Percentiles rank a stretch among this genome's conserved stretches.
These are phyloP conservation scores for Vairimorpha apis DNA, from an alignment of 371 early-diverging fungal genomes.

Conservation along the genomic window DNA sequence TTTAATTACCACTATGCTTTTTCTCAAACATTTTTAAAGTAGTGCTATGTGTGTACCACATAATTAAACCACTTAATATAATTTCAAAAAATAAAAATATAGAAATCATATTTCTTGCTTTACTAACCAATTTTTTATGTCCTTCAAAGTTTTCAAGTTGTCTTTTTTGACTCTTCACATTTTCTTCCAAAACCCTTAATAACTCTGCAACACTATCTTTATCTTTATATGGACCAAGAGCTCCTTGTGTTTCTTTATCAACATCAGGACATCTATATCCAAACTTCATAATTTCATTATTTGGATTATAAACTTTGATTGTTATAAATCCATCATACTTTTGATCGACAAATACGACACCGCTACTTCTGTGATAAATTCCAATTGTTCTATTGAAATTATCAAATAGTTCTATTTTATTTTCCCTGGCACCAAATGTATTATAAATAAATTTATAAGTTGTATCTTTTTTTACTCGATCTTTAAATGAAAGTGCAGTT, in stretches of 20 bases:
- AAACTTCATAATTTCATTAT: constrained; percentile 24
- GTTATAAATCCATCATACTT: constrained; percentile 13
- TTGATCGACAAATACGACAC: constrained; percentile 13
- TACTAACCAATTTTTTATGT: constrained; percentile 34
- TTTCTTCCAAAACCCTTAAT: constrained; percentile 15
- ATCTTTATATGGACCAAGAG: constrained; percentile 48
- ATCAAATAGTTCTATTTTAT: constrained; percentile 12
- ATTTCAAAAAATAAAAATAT: constrained; percentile 45
- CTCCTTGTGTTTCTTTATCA: constrained; percentile 31
- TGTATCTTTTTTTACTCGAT: constrained; percentile 14
- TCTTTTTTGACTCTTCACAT: constrained; percentile 40
- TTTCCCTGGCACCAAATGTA: constrained; percentile 4
- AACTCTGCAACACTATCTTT: constrained; percentile 43
- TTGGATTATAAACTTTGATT: constrained; percentile 34
- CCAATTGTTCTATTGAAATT: constrained; percentile 1
- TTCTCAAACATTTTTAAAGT: constrained; percentile 52
- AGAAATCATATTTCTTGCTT: constrained; percentile 27
- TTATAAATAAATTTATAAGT: constrained; percentile 45
- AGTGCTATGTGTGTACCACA: constrained; percentile 47
- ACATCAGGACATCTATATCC: constrained; percentile 44
- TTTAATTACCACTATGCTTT: constrained; percentile 42
- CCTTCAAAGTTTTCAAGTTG: constrained; percentile 33
- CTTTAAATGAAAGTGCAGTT: constrained; percentile 31
- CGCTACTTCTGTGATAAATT: neutral
- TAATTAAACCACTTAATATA: constrained; percentile 20